Percentiles rank a stretch among this genome's conserved stretches.
Conservation (phyloP, 345 rosid genomes). For the Streptanthus diversifolius region DNA sequence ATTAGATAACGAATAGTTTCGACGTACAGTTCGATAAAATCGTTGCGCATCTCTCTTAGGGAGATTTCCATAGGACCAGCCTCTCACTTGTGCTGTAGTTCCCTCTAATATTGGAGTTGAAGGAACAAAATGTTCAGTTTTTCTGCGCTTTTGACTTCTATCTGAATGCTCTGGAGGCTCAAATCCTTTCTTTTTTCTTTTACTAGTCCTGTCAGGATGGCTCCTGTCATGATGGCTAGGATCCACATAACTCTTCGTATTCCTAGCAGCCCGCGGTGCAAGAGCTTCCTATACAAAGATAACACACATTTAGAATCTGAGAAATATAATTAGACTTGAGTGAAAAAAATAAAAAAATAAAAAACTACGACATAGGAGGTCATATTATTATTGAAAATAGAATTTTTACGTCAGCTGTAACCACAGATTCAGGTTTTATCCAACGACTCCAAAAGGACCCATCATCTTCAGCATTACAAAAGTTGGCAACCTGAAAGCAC, state of each 20-base stretch:
- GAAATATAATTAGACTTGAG: not conserved
- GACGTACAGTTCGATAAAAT: constrained; percentile 84
- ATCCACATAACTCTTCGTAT: constrained; percentile 89
- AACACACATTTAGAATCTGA: constrained; percentile 21
- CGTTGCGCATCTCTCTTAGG: constrained; percentile 95
- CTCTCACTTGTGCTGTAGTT: constrained; percentile 92
- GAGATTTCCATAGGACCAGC: constrained; percentile 93
- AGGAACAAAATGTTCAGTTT: constrained; percentile 62
- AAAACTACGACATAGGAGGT: not conserved
- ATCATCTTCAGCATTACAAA: constrained; percentile 87
- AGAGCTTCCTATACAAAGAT: constrained; percentile 63
- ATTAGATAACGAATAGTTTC: not conserved
- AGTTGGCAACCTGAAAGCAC: constrained; percentile 76
- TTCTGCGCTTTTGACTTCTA: constrained; percentile 76
- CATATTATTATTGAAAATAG: constrained; percentile 11
- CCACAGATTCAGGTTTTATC: constrained; percentile 94
- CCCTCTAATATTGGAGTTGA: constrained; percentile 80
- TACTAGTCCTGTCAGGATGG: constrained; percentile 66
- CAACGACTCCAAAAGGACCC: constrained; percentile 99
- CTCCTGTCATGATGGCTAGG: constrained; percentile 59
- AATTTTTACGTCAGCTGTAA: constrained; percentile 75
- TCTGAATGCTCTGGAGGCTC: constrained; percentile 63
- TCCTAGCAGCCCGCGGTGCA: constrained; percentile 97
- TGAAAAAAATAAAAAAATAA: too few species aligned
- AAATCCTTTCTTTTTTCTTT: constrained; percentile 84